Evolutionary conservation across 495 filamentous ascomycete genomes (phyloP).

Genomic region (Cenococcum geophilum): DNA sequence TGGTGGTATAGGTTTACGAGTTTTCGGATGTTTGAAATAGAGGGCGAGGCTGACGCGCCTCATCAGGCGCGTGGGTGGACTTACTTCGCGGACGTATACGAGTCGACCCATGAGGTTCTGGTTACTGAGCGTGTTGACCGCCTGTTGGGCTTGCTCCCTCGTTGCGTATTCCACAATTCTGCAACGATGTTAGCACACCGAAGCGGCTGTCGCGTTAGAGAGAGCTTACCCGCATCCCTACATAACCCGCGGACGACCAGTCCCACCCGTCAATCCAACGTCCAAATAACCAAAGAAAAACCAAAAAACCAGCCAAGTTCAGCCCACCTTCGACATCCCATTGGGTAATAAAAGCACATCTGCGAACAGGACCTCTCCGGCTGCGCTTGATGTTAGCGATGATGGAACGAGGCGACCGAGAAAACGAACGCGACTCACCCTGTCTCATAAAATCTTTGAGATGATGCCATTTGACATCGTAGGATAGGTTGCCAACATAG

Average conservation of each 20-base stretch:
- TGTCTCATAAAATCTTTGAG: constrained; percentile 99
- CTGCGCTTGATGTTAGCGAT: constrained; percentile 44
- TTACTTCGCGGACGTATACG: constrained; percentile 96
- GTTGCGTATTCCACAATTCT: constrained; percentile 99
- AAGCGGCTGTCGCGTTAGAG: not conserved
- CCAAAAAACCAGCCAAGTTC: constrained; percentile 67
- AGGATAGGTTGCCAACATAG: constrained; percentile 97
- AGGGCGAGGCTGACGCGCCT: not conserved
- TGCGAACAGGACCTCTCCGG: constrained; percentile 98
- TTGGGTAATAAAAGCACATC: constrained; percentile 99
- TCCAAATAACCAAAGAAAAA: constrained; percentile 71
- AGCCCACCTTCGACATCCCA: constrained; percentile 99
- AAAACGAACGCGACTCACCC: constrained; percentile 55
- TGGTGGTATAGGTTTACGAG: not conserved
- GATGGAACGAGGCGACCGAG: not conserved
- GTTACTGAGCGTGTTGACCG: constrained; percentile 97
- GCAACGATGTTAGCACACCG: constrained; percentile 28
- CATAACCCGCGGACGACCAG: constrained; percentile 73
- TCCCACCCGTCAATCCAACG: constrained; percentile 99
- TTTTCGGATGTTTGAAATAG: not conserved
- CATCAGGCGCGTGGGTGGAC: constrained; percentile 13
- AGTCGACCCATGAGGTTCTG: constrained; percentile 97
- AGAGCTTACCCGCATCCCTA: constrained; percentile 98
- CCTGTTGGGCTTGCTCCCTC: constrained; percentile 96
- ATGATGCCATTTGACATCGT: constrained; percentile 99